Evolutionary conservation across 768 basidiomycete genomes (phyloP), one percentile per base, ranked within the genome.

Genomic region (Mrakia blollopis): DNA sequence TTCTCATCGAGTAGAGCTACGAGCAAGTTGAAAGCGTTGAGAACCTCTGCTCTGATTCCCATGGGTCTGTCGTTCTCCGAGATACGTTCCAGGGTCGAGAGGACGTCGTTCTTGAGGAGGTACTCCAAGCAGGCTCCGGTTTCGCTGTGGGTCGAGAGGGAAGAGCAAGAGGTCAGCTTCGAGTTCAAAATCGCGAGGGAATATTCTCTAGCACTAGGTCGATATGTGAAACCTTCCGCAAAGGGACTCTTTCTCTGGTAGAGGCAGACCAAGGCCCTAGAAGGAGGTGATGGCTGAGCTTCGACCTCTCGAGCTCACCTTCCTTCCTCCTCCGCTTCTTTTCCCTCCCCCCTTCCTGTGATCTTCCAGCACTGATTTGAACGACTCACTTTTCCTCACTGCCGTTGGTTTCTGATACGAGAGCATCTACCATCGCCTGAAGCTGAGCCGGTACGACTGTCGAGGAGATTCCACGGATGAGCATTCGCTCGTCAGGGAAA

Each of bases 51-150:
- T 82, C 95, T 92, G 79, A 94, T 90, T n/a, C 94, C 96, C 60
- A 89, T 88, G 0, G 93, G 94, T 35, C 91, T 87, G 82, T 98
- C 94, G 0, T 87, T 83, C 81, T 94, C 91, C 81, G 92, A 93
- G 37, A 95, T 88, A 78, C 89, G 88, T 77, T 95, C 96, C 14
- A 98, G 89, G 1, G 88, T 89, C 0, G 90, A 89, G 35, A 98
- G 85, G 1, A 96, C 88, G 86, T 94, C 93, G 79, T 95, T 91
- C 86, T 93, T 93, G 44, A 98, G 85, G 35, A 96, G 87, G 83
- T 93, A 95, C 83, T 98, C 95, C 71, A 97, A 84, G 81, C 94
- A 97, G 41, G 87, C 89, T 54, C 95, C 95, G 13, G 94, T 94
- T 18, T 88, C 89, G 77, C 94, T 95, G 78, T 41, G 47, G 77